Percentiles rank a stretch among this genome's conserved stretches.
These are phyloP conservation scores for Candida railenensis DNA, from an alignment of 805 yeast genomes.

Conservation along the genomic window DNA sequence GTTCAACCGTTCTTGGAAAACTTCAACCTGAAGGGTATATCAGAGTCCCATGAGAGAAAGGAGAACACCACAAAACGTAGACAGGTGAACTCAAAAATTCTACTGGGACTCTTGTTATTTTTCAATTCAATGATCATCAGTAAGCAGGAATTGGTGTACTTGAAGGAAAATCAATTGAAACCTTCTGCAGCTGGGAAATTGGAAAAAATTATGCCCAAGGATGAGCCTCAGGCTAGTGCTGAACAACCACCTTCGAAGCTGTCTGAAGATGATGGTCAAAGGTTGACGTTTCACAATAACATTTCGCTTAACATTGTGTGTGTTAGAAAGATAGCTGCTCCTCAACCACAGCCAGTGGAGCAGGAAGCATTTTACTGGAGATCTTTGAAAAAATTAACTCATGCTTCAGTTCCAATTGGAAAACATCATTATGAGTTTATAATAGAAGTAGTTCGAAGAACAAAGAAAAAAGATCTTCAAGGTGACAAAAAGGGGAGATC, in stretches of 20 bases:
- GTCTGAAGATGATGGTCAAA: constrained; percentile 15
- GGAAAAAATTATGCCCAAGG: constrained; percentile 22
- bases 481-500: neutral
- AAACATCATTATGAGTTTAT: constrained; percentile 46
- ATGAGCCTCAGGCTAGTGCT: neutral
- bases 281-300: constrained; percentile 50
- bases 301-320: constrained; percentile 67
- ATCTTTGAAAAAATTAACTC: constrained; percentile 6
- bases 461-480: constrained; percentile 18
- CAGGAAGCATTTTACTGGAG: constrained; percentile 13
- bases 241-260: neutral
- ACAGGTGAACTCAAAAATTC: constrained; percentile 59
- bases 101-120: constrained; percentile 61
- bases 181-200: constrained; percentile 37
- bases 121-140: constrained; percentile 76
- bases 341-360: constrained; percentile 14
- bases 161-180: constrained; percentile 29
- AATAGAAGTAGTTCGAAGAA: constrained; percentile 37
- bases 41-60: constrained; percentile 72
- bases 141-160: constrained; percentile 52
- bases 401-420: neutral
- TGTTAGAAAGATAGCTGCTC: constrained; percentile 41
- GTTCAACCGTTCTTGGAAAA: constrained; percentile 82
- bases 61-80: constrained; percentile 64
- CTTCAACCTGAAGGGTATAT: constrained; percentile 68